Conservation (phyloP, 176 grass and related monocot genomes). For the Triticum timopheevii region DNA sequence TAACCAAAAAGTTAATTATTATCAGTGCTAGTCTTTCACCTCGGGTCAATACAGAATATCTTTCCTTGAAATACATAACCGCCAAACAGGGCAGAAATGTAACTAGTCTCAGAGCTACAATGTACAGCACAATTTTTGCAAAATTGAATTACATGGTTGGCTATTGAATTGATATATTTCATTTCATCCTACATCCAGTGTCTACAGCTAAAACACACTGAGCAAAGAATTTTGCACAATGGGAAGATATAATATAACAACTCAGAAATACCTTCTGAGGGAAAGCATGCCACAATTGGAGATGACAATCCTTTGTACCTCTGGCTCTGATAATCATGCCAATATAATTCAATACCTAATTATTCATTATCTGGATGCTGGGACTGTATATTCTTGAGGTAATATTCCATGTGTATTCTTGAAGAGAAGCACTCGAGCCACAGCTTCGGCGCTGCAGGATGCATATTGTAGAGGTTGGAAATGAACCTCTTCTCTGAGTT, state of each 20-base stretch:
- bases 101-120: conserved; percentile 9
- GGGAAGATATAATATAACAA: conserved; percentile 13
- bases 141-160: conserved; percentile 21
- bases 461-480: conserved; percentile 52
- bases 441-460: conserved; percentile 85
- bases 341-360: conserved; percentile 33
- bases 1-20: not conserved
- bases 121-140: conserved; percentile 38
- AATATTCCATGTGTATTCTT: conserved; percentile 45
- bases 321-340: conserved; percentile 5
- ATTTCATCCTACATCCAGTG: conserved; percentile 28
- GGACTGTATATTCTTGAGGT: conserved; percentile 51
- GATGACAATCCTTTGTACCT: conserved; percentile 33
- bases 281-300: conserved; percentile 10
- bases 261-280: conserved; percentile 23
- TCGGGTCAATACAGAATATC: not conserved
- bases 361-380: conserved; percentile 33
- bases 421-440: conserved; percentile 91
- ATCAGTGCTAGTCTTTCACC: not conserved
- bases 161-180: conserved; percentile 23
- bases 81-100: not conserved
- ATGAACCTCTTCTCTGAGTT: conserved; percentile 89
- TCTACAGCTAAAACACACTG: conserved; percentile 30
- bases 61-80: not conserved
- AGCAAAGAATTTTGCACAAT: conserved; percentile 34